These are phyloP conservation scores for Pichia eremophila DNA, from an alignment of 805 yeast genomes.

Conservation along the genomic window DNA sequence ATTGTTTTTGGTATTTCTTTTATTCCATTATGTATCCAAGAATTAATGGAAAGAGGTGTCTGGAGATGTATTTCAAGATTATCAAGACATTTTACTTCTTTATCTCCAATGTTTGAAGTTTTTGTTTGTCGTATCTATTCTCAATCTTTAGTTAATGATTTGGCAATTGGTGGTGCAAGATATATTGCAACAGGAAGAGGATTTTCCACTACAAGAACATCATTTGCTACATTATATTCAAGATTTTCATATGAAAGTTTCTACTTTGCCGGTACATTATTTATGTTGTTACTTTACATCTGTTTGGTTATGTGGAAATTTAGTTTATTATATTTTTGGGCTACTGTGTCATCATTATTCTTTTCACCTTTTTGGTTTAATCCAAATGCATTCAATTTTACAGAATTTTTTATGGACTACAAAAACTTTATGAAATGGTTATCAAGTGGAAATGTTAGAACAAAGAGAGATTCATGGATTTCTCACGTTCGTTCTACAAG, in stretches of 20 bases:
- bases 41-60: slow-evolving; percentile 67
- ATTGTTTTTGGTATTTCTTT: slow-evolving; percentile 67
- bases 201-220: slow-evolving; percentile 64
- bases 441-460: slow-evolving; percentile 39
- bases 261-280: slow-evolving; percentile 50
- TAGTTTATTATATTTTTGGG: slow-evolving; percentile 61
- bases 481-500: slow-evolving; percentile 41
- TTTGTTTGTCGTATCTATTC: slow-evolving; percentile 74
- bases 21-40: slow-evolving; percentile 69
- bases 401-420: slow-evolving; percentile 65
- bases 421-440: slow-evolving; percentile 44
- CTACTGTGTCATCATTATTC: slow-evolving; percentile 54
- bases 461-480: slow-evolving; percentile 33
- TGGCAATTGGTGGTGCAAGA: slow-evolving; percentile 71
- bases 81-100: slow-evolving; percentile 55
- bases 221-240: slow-evolving; percentile 55
- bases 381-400: slow-evolving; percentile 66
- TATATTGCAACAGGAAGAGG: slow-evolving; percentile 81
- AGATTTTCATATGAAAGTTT: slow-evolving; percentile 62
- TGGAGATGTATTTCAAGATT: slow-evolving; percentile 58
- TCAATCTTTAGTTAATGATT: slow-evolving; percentile 55
- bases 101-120: slow-evolving; percentile 72
- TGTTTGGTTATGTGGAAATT: slow-evolving; percentile 55
- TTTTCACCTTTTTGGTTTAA: slow-evolving; percentile 68
- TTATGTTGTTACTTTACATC: slow-evolving; percentile 44